Base-by-base conservation (phyloP, 2,329 filamentous ascomycete genomes). In the Sporothrix euskadiensis region DNA sequence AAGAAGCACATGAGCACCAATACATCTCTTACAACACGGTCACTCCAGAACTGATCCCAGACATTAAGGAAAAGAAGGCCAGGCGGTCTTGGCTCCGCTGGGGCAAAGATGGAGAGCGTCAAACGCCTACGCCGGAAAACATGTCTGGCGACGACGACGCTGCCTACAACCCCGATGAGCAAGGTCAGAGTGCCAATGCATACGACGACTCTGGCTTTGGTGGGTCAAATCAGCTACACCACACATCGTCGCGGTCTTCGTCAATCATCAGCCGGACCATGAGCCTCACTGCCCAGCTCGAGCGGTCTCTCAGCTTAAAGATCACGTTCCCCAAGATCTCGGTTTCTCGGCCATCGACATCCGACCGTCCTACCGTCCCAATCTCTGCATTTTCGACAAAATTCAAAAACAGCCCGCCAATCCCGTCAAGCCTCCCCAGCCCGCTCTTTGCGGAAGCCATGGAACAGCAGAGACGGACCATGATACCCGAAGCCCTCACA, bases 201-300 rank as follows among this genome's bases (percentile, higher is more conserved):
- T 81, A 79, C 59, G 79, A 79, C 30, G 77, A 78, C 22, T 78
- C 78, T 9, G 74, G 79, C 41, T 72, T 75, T 22, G 75, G 76
- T 4, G 74, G 44, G 14, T 16, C 76, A 68, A 65, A 74, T 32
- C 76, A 75, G 8, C 73, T 74, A 19, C 71, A 75, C 12, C 71
- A 74, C n/a, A 61, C 72, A n/a, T 63, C 72, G 32, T 63, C 61
- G 1, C 61, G 66, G 10, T 32, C 70, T 0, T 52, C 49, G 19
- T 73, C 70, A 12, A 66, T 73, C 1, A 30, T 74, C 2, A 76
- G 74, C 54, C 78, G 79, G 74, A 77, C 78, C 1, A 79, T 81
- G 78, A 81, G 80, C 32, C 77, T 81, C 76, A 80, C 79, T 1
- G 74, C 78, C 1, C 76, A 79, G 39, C 75, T 78, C 44, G 78